Base-by-base conservation (phyloP, 2,329 filamentous ascomycete genomes). In the Phaeosphaeria sp. region DNA sequence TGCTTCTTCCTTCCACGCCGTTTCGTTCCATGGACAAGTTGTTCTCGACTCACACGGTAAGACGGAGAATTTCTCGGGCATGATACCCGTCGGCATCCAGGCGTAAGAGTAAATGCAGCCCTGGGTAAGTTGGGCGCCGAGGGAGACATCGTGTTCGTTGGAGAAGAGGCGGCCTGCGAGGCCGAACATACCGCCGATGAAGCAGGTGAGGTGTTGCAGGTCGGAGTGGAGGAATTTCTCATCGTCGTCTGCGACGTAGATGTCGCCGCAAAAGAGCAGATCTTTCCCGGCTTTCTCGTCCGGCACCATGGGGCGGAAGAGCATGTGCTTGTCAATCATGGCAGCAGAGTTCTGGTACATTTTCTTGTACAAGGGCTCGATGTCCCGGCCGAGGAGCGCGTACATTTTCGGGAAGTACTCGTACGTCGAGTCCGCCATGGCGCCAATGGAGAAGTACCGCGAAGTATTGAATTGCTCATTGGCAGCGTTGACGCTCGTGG, bases 21-120 rank as follows among this genome's bases (percentile, higher is more conserved):
- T 80, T 59, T 85, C 79, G 64, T 87, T 81, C 84, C 84, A 88
- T 2, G 78, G 72, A 63, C 86, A 88, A 0, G 51, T 48, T 1
- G 49, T 57, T 1, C 72, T 67, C 1, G 59, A 64, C 2, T 57
- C 58, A 67, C 86, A 89, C 1, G 84, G 78, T 2, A 84, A 61
- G 53, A 86, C 74, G 24, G 80, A 69, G 68, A 87, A 87, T 24
- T 77, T 74, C 65, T 89, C 86, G 0, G 86, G 85, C 85, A 88
- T 88, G 56, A 89, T 81, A 1, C 86, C 86, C 0, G 82, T 80
- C 2, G 82, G 81, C 46, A 83, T 83, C 4, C 80, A 76, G 52
- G 82, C 78, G 68, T 88, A 88, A 6, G 85, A 81, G 81, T 84
- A 88, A 24, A 88, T 82, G 67, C 86, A 89, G 17, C 85, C 86